These are phyloP conservation scores for Ustilago hordei DNA, from an alignment of 1,284 basidiomycete species.

Conservation along the genomic window DNA sequence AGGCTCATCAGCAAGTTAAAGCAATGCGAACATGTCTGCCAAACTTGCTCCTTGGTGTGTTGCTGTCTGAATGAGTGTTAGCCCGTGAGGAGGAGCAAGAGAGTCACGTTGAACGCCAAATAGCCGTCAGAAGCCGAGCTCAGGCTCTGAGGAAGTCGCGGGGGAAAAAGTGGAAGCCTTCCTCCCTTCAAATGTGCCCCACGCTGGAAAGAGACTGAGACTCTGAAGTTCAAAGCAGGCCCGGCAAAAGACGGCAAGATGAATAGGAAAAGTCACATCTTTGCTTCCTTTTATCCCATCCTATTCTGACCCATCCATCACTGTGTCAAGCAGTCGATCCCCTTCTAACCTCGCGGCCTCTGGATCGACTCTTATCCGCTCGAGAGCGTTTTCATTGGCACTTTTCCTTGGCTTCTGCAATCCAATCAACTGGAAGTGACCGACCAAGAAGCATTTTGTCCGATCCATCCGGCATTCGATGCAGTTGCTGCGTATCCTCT, in stretches of 20 bases:
- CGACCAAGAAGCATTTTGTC: background rate
- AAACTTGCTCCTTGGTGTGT: too few species aligned
- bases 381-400: background rate
- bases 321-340: background rate
- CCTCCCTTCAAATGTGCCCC: background rate
- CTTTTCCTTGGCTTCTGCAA: background rate
- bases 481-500: background rate
- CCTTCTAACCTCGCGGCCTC: background rate
- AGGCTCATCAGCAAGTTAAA: background rate
- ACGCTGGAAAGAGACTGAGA: background rate
- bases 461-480: background rate
- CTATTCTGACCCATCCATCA: background rate
- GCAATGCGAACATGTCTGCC: background rate
- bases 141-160: background rate
- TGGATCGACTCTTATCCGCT: slow-evolving; percentile 31
- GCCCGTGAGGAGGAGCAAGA: background rate
- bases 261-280: background rate
- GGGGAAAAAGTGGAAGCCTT: slow-evolving; percentile 33
- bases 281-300: background rate
- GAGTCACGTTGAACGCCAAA: slow-evolving; percentile 9
- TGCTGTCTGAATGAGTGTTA: background rate
- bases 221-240: background rate
- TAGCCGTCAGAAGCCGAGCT: slow-evolving; percentile 40
- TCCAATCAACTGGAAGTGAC: slow-evolving; percentile 2
- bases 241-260: slow-evolving; percentile 4